A percentile compares a stretch with the other conserved stretches of the same genome.
Conservation (phyloP, 805 yeast genomes). For the Metschnikowia kofuensis region DNA sequence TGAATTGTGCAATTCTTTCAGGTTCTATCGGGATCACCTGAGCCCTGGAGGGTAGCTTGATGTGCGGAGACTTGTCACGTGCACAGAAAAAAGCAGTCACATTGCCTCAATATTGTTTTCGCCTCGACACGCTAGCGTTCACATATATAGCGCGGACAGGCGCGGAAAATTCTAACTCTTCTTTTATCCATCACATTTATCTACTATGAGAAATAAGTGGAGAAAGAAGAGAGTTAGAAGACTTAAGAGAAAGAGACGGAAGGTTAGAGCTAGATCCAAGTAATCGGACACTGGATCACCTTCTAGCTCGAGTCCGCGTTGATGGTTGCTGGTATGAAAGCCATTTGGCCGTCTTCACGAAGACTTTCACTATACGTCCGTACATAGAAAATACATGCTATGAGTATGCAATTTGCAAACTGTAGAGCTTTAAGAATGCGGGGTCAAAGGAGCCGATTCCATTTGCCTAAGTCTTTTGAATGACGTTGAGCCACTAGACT, state of each 20-base stretch:
- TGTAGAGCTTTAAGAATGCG: neutral
- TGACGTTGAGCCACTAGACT: no score
- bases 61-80: constrained; percentile 7
- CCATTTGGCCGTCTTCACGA: constrained; percentile 1
- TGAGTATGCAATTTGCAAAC: constrained; percentile 14
- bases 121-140: constrained; percentile 24
- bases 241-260: constrained; percentile 99
- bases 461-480: no score
- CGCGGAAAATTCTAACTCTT: constrained; percentile 20
- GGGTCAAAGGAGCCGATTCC: no score
- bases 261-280: constrained; percentile 99
- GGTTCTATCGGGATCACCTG: no score
- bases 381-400: constrained; percentile 21
- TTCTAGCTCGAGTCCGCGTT: constrained; percentile 13
- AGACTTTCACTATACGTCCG: constrained; percentile 14
- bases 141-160: constrained; percentile 20
- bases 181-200: constrained; percentile 23
- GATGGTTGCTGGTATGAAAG: constrained; percentile 2
- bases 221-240: constrained; percentile 99
- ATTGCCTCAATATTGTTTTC: constrained; percentile 10
- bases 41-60: neutral
- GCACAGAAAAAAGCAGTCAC: constrained; percentile 18
- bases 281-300: constrained; percentile 53
- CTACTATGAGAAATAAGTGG: constrained; percentile 93
- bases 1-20: no score